Evolutionary conservation across 495 filamentous ascomycete species (phyloP).

Genomic region (Penicillium cinerascens): DNA sequence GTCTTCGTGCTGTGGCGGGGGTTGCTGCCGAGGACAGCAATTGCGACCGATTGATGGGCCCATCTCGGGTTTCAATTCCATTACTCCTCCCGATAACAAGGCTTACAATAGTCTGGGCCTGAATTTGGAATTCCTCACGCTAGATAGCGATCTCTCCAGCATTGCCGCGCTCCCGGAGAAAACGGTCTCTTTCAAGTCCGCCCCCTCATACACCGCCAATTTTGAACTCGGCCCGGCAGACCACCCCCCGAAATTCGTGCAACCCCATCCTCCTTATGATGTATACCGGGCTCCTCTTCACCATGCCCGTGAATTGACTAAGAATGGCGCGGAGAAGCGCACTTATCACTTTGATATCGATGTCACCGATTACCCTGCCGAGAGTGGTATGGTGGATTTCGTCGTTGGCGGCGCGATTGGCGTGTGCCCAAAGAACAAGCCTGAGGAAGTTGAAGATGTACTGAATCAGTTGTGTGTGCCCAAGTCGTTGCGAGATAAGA

Average conservation of each 20-base stretch:
- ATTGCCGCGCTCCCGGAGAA: slow-evolving; percentile 68
- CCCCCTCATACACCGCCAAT: slow-evolving; percentile 36
- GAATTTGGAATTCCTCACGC: slow-evolving; percentile 67
- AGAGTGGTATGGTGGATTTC: slow-evolving; percentile 81
- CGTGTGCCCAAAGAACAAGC: slow-evolving; percentile 81
- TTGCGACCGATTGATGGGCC: slow-evolving; percentile 43
- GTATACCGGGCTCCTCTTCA: slow-evolving; percentile 84
- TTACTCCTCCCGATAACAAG: slow-evolving; percentile 63
- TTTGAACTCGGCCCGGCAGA: slow-evolving; percentile 34
- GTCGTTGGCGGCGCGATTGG: slow-evolving; percentile 96
- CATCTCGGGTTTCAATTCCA: slow-evolving; percentile 52
- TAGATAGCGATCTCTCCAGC: slow-evolving; percentile 64
- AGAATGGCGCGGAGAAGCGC: slow-evolving; percentile 87
- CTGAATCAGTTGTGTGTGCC: slow-evolving; percentile 77
- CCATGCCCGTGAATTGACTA: slow-evolving; percentile 80
- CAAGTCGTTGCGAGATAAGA: slow-evolving; percentile 73
- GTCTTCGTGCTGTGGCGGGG: slow-evolving; percentile 83
- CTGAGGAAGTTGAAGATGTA: slow-evolving; percentile 73
- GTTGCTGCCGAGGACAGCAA: slow-evolving; percentile 75
- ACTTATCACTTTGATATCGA: slow-evolving; percentile 98
- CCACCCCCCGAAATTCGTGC: slow-evolving; percentile 83
- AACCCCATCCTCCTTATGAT: slow-evolving; percentile 90
- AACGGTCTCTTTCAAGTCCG: slow-evolving; percentile 61
- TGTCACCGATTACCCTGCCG: slow-evolving; percentile 89
- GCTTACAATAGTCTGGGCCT: slow-evolving; percentile 77